Evolutionary conservation across 768 basidiomycete species (phyloP).

Genomic region (Phallus indusiatus): DNA sequence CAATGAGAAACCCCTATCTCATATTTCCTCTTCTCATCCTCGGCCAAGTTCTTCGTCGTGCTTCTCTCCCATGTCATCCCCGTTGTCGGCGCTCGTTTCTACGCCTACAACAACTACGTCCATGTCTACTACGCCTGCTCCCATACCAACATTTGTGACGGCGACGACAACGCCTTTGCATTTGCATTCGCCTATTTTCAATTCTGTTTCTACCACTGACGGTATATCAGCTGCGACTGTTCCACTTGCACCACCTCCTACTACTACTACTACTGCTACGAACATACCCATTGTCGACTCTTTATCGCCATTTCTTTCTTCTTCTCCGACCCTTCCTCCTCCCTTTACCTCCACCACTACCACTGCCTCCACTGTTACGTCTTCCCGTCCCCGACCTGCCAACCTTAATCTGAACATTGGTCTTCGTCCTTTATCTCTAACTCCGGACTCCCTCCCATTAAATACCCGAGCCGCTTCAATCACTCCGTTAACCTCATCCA

Average conservation of each 20-base stretch:
- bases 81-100: too few species aligned
- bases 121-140: background rate
- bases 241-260: background rate
- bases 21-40: background rate
- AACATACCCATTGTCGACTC: background rate
- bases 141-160: background rate
- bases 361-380: conserved; percentile 18
- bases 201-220: background rate
- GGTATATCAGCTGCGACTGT: background rate
- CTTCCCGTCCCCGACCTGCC: conserved; percentile 52
- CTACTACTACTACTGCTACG: too few species aligned
- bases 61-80: too few species aligned
- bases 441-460: conserved; percentile 36
- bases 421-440: conserved; percentile 65
- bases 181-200: background rate
- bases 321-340: background rate
- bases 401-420: conserved; percentile 31
- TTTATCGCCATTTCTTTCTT: background rate
- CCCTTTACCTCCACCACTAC: background rate
- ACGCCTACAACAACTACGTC: background rate
- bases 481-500: conserved; percentile 9
- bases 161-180: conserved; percentile 10
- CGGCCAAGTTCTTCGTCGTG: background rate
- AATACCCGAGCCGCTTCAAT: conserved; percentile 17
- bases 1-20: background rate